Conservation (phyloP, 225 moss, liverwort and hornwort species). For the Neckera pumila region DNA sequence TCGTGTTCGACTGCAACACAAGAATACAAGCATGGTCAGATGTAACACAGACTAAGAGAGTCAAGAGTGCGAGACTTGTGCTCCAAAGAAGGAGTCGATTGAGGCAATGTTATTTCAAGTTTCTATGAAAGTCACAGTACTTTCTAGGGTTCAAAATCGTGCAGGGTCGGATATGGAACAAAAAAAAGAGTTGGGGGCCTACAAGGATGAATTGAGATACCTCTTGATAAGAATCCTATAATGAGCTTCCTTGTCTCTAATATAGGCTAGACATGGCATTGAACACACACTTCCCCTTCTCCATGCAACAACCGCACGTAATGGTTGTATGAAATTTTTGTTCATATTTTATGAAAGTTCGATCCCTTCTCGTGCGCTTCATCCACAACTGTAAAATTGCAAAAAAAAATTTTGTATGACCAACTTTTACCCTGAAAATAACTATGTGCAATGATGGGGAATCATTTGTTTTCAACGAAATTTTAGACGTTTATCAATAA, state of each 20-base stretch:
- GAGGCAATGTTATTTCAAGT: neutral
- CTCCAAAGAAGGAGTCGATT: neutral
- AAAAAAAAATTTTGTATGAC: neutral
- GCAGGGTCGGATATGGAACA: neutral
- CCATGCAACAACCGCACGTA: neutral
- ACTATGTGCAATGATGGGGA: neutral
- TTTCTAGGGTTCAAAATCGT: neutral
- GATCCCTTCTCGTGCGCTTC: no score
- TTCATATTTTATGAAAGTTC: neutral
- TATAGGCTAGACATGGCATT: neutral
- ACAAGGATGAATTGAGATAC: neutral
- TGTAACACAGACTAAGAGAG: neutral
- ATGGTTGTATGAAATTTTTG: neutral
- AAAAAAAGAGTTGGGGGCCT: neutral
- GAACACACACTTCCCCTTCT: neutral
- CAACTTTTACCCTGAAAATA: neutral
- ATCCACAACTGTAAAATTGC: neutral
- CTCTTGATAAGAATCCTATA: neutral
- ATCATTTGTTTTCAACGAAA: neutral
- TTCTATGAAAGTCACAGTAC: neutral
- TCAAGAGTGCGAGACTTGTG: neutral
- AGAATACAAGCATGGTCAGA: neutral
- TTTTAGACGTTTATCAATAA: neutral
- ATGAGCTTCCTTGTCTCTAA: neutral
- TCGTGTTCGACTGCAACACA: conserved; percentile 69